phyloP scores from a whole-genome alignment of 129 eudicot genomes.

The Centrapalus pauciflorus region DNA sequence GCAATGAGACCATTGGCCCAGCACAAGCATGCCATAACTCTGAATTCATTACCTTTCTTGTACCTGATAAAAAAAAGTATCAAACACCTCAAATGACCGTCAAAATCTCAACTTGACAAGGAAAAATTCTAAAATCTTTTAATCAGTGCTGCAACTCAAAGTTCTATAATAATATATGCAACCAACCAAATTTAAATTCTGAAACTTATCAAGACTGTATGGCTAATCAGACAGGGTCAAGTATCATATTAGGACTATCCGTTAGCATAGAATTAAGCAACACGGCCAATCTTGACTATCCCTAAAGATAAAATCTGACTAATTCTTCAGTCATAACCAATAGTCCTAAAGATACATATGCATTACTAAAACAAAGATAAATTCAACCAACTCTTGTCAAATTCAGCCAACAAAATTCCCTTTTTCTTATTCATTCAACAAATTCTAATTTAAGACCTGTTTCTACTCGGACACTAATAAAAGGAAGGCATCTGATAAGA shows the following conservation, averaged over 20 bases:
- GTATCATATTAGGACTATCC: neutral
- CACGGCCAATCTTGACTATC: neutral
- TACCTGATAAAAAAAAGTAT: constrained; percentile 37
- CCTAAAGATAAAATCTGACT: neutral
- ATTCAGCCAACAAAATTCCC: neutral
- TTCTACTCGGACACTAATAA: no score
- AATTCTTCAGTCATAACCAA: no score
- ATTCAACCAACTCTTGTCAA: no score
- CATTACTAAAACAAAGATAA: no score
- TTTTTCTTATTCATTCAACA: neutral
- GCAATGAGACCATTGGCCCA: constrained; percentile 87
- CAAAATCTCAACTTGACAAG: neutral
- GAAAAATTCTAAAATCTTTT: no score
- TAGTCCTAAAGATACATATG: no score
- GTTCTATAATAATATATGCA: neutral
- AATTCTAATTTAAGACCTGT: no score
- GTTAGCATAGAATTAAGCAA: neutral
- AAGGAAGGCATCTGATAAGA: no score
- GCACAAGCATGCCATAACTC: constrained; percentile 99
- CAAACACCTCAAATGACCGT: neutral
- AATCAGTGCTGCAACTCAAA: no score
- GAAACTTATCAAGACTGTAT: neutral
- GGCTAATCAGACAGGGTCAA: neutral
- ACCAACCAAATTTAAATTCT: neutral
- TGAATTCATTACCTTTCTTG: constrained; percentile 64